phyloP scores from a whole-genome alignment of 306 rosid species.

The Vigna nakashimae region DNA sequence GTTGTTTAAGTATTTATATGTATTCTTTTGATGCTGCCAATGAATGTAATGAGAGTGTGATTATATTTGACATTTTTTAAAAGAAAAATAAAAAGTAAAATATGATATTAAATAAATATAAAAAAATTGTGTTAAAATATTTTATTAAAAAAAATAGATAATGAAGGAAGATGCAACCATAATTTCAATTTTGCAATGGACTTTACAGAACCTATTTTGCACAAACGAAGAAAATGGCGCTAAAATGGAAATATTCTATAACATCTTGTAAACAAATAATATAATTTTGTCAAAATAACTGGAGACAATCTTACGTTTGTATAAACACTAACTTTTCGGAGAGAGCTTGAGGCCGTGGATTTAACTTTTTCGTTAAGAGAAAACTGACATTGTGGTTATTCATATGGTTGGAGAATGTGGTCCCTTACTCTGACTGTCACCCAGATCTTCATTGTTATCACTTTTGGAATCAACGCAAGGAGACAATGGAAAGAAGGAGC shows the following conservation, averaged over 20 bases:
- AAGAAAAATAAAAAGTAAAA: no score
- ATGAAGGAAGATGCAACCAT: neutral
- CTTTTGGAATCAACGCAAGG: slow-evolving; percentile 57
- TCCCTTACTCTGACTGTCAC: slow-evolving; percentile 39
- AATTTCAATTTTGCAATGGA: slow-evolving; percentile 18
- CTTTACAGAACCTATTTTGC: neutral
- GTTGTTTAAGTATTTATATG: no score
- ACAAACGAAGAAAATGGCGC: slow-evolving; percentile 15
- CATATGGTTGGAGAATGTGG: slow-evolving; percentile 9
- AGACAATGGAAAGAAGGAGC: slow-evolving; percentile 73
- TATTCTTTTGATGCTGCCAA: no score
- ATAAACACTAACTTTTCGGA: neutral
- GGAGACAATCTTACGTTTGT: slow-evolving; percentile 8
- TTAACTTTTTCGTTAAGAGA: no score
- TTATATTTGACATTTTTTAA: no score
- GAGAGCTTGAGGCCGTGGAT: no score
- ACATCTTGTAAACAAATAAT: slow-evolving; percentile 4
- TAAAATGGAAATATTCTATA: neutral
- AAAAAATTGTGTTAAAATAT: no score
- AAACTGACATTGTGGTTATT: slow-evolving; percentile 6
- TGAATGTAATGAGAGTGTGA: no score
- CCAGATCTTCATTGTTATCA: slow-evolving; percentile 36
- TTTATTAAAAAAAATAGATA: no score
- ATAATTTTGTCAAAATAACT: slow-evolving; percentile 23
- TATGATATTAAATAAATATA: no score